Conservation (phyloP, 768 basidiomycete genomes). For the Russula sp. region DNA sequence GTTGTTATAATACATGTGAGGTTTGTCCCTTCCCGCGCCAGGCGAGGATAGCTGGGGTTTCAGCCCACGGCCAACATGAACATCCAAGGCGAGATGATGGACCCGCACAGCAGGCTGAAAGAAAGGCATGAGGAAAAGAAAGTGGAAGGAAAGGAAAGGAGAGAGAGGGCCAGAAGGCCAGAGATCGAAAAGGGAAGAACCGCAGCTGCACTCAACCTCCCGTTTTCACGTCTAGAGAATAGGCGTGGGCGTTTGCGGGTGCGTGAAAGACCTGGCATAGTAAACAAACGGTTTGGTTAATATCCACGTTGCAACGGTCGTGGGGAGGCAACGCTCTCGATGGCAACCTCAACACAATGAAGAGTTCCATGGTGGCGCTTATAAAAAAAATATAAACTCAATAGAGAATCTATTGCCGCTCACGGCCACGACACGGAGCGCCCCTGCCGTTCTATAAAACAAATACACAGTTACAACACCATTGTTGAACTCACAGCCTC, state of each 20-base stretch:
- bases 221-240: slow-evolving; percentile 7
- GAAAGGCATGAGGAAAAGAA: slow-evolving; percentile 12
- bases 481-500: no score
- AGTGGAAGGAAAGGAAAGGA: neutral
- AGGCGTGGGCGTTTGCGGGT: neutral
- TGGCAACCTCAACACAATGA: slow-evolving; percentile 15
- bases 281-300: slow-evolving; percentile 3
- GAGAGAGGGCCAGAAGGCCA: slow-evolving; percentile 22
- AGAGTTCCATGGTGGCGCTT: neutral
- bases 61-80: neutral
- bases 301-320: slow-evolving; percentile 14
- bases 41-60: neutral
- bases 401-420: neutral
- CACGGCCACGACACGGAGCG: no score
- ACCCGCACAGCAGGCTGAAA: slow-evolving; percentile 27
- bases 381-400: no score
- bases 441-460: no score
- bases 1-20: neutral
- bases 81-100: slow-evolving; percentile 1
- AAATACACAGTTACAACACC: no score
- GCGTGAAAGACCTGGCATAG: neutral
- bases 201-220: neutral
- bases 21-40: slow-evolving; percentile 2
- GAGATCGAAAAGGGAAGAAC: slow-evolving; percentile 7
- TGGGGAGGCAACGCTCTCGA: slow-evolving; percentile 18